Evolutionary conservation across 306 rosid species (phyloP).

Genomic region (Myrica gale): DNA sequence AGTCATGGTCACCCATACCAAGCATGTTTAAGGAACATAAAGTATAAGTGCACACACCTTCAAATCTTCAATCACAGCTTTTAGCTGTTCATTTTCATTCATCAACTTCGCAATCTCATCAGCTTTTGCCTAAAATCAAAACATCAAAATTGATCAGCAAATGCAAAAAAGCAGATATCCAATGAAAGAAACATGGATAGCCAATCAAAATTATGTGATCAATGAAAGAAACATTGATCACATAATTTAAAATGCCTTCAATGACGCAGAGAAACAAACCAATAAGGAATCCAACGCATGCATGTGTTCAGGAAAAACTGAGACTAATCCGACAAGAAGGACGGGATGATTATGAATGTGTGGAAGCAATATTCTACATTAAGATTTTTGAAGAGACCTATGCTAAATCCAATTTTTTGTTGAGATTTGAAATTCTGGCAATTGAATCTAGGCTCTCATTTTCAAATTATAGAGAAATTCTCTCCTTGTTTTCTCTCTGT

Average conservation of each 20-base stretch:
- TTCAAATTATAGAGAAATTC: neutral
- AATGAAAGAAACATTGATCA: neutral
- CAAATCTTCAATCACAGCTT: conserved; percentile 67
- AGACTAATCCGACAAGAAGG: neutral
- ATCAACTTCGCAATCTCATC: conserved; percentile 92
- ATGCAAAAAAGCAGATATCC: conserved; percentile 2
- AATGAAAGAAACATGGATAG: neutral
- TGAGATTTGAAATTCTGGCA: neutral
- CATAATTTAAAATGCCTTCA: neutral
- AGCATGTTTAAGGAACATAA: conserved; percentile 15
- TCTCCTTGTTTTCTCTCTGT: neutral
- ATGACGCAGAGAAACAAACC: neutral
- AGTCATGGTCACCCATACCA: neutral
- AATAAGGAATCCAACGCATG: neutral
- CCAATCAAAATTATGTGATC: no score
- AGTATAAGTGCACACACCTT: conserved; percentile 50
- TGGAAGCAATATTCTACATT: neutral
- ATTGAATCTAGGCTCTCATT: neutral
- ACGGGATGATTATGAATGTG: neutral
- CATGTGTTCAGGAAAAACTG: neutral
- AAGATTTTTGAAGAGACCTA: neutral
- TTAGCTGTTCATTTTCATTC: conserved; percentile 92
- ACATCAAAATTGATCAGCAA: neutral
- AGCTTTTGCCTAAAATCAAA: conserved; percentile 76
- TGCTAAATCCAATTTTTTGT: neutral